Percentiles rank a stretch among this genome's conserved stretches.
These are phyloP conservation scores for Asterochloris sp. DNA, from an alignment of 139 green algal species.

Conservation along the genomic window DNA sequence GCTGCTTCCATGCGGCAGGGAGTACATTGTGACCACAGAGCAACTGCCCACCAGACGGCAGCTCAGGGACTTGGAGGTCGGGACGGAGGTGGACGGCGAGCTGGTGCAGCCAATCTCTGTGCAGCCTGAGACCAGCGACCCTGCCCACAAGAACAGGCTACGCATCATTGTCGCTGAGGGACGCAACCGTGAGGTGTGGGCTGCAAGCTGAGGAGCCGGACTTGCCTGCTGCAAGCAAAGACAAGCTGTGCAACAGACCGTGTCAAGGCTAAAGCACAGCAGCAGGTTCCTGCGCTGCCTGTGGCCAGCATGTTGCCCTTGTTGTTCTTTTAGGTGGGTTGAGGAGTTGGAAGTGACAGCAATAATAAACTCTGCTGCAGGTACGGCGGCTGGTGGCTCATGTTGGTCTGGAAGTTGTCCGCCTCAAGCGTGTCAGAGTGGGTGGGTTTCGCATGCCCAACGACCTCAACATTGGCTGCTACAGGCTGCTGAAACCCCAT, in stretches of 20 bases:
- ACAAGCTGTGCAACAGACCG: not conserved
- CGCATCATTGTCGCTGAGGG: conserved; percentile 78
- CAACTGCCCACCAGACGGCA: conserved; percentile 33
- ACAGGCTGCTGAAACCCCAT: conserved; percentile 43
- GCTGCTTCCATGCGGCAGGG: conserved; percentile 35
- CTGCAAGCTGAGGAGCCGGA: not conserved
- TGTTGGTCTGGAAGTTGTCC: conserved; percentile 68
- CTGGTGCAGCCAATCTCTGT: conserved; percentile 40
- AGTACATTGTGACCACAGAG: conserved; percentile 71
- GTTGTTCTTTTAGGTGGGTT: not conserved
- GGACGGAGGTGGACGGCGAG: conserved; percentile 50
- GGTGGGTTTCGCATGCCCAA: conserved; percentile 73
- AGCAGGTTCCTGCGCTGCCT: not conserved
- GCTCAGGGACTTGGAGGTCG: conserved; percentile 40
- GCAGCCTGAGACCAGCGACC: conserved; percentile 25
- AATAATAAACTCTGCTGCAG: conserved; percentile 26
- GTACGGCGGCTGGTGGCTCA: conserved; percentile 65
- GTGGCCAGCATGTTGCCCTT: not conserved
- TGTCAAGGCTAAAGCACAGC: not conserved
- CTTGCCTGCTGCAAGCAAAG: not conserved
- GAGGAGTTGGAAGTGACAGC: not conserved
- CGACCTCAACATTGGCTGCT: conserved; percentile 54
- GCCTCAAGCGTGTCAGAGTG: conserved; percentile 75
- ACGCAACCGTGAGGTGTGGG: conserved; percentile 78
- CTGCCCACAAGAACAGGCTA: conserved; percentile 32